Conservation (phyloP, 805 yeast genomes). For the Pichia kluyveri region DNA sequence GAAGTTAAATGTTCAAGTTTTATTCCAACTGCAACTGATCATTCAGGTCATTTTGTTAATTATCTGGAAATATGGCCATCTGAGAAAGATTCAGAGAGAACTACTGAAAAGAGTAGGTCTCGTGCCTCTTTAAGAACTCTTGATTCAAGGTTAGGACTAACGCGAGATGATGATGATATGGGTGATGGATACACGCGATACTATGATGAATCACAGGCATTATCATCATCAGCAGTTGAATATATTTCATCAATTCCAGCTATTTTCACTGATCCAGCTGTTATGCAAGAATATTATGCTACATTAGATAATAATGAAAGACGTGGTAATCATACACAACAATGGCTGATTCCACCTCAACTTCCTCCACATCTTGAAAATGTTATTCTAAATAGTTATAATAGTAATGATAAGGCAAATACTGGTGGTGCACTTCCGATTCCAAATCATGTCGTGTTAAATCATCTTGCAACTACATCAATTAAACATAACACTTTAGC, state of each 20-base stretch:
- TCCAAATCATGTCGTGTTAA: constrained; percentile 90
- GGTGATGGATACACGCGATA: constrained; percentile 73
- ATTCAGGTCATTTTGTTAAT: constrained; percentile 91
- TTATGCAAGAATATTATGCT: constrained; percentile 77
- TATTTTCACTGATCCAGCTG: constrained; percentile 75
- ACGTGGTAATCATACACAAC: constrained; percentile 18
- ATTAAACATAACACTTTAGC: constrained; percentile 90
- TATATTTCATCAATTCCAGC: constrained; percentile 65
- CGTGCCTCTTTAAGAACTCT: constrained; percentile 28
- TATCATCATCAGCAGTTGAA: constrained; percentile 15
- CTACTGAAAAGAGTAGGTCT: constrained; percentile 8
- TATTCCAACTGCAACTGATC: constrained; percentile 95
- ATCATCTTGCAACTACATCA: constrained; percentile 92
- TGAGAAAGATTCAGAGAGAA: constrained; percentile 17
- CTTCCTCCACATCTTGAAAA: constrained; percentile 94
- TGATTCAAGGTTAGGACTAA: constrained; percentile 56
- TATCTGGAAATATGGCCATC: constrained; percentile 60
- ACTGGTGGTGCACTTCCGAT: constrained; percentile 84
- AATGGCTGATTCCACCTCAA: constrained; percentile 82
- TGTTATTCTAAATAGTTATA: constrained; percentile 77
- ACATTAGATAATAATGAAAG: constrained; percentile 48
- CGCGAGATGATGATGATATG: constrained; percentile 71
- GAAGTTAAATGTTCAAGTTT: constrained; percentile 82
- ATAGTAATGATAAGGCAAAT: constrained; percentile 57
- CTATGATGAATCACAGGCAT: constrained; percentile 34